Percentiles rank a stretch among this genome's conserved stretches.
phyloP scores from a whole-genome alignment of 139 green algal genomes.

The Prasinococcaceae sp. region DNA sequence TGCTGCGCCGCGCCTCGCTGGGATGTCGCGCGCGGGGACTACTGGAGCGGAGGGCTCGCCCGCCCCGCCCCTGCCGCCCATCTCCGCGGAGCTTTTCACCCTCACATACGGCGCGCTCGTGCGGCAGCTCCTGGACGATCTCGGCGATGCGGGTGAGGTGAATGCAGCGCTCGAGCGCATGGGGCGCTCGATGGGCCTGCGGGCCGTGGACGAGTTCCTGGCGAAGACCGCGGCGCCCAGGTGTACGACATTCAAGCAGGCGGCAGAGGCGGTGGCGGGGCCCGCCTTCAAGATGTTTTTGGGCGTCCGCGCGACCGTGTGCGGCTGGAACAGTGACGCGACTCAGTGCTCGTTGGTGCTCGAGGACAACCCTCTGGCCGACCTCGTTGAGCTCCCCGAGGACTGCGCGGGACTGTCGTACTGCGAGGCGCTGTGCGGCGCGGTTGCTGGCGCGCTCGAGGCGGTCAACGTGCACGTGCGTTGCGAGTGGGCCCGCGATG shows the following conservation, averaged over 20 bases:
- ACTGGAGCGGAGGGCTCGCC: no score
- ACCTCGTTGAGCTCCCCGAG: slow-evolving; percentile 93
- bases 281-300: slow-evolving; percentile 79
- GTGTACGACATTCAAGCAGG: slow-evolving; percentile 69
- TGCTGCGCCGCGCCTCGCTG: no score
- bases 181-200: slow-evolving; percentile 86
- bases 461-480: slow-evolving; percentile 77
- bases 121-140: slow-evolving; percentile 80
- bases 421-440: slow-evolving; percentile 77
- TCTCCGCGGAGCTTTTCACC: slow-evolving; percentile 85
- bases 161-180: slow-evolving; percentile 94
- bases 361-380: slow-evolving; percentile 79
- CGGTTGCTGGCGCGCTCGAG: slow-evolving; percentile 75
- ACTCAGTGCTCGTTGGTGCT: slow-evolving; percentile 76
- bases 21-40: no score
- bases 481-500: slow-evolving; percentile 56
- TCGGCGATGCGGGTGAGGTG: slow-evolving; percentile 75
- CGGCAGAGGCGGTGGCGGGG: slow-evolving; percentile 56
- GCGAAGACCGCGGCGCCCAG: slow-evolving; percentile 52
- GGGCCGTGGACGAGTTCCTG: slow-evolving; percentile 90
- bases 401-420: slow-evolving; percentile 64
- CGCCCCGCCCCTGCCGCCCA: no score
- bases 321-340: slow-evolving; percentile 66
- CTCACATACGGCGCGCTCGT: slow-evolving; percentile 96
- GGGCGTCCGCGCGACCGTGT: slow-evolving; percentile 48